Evolutionary conservation across 2,329 filamentous ascomycete species (phyloP), one percentile per base, ranked within the genome.

Genomic region (Aotearoamyces nothofagi): DNA sequence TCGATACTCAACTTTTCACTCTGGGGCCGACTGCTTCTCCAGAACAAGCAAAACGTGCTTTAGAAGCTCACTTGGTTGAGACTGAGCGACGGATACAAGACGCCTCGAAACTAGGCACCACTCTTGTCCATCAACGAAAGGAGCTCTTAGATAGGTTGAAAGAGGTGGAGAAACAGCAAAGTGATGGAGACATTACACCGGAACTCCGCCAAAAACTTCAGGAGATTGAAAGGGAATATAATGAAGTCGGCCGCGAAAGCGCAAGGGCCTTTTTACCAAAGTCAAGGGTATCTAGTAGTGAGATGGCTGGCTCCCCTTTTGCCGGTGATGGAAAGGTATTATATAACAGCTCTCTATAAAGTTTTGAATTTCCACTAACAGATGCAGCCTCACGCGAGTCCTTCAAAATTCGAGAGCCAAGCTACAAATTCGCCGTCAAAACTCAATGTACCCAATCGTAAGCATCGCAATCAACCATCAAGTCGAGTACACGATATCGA

Each of bases 401-500:
- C 79, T 14, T 73, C 75, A 32, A 78, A 82, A 38, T 90, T 92
- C 48, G 79, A 87, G 42, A 81, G 76, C 45, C 78, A 87, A 49
- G 80, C 81, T 24, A 78, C 78, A 6, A 77, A 72, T 33, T 94
- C 87, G 14, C 87, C 87, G 3, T 84, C 81, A 24, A 98, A 96
- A 56, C 64, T 92, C 37, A 79, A 67, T 43, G 80, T 90, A 6
- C 84, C 84, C 1, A 87, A 81, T 41, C 72, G 87, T 41, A 90
- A 86, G 51, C 69, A 90, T 49, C 71, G 90, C 32, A 96, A 96
- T 43, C 87, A 94, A 49, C 80, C 82, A 2, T 70, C 78, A 7
- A 90, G 76, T 48, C 75, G 86, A 29, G 77, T 92, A 9, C 84
- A 96, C 50, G 90, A 98, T 47, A 92, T 98, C 47, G 84, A 94